Evolutionary conservation across 2,329 filamentous ascomycete species (phyloP).

Genomic region (Fusarium sp.): DNA sequence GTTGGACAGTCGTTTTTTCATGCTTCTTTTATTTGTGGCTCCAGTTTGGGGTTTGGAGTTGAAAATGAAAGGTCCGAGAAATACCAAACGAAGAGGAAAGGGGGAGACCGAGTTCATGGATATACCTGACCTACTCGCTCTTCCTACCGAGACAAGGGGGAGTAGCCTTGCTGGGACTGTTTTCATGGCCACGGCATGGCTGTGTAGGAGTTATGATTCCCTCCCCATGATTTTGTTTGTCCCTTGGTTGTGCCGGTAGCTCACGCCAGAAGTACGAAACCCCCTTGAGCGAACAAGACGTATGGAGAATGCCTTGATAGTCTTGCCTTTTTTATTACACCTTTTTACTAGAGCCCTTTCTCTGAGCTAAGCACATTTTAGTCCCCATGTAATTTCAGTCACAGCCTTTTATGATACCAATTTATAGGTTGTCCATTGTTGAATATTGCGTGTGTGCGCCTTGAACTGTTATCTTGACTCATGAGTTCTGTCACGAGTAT

Average conservation of each 20-base stretch:
- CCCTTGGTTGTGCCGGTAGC: constrained; percentile 37
- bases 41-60: constrained; percentile 50
- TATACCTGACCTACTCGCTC: constrained; percentile 43
- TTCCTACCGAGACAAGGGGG: constrained; percentile 23
- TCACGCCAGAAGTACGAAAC: constrained; percentile 35
- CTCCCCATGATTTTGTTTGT: constrained; percentile 37
- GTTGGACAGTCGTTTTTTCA: constrained; percentile 43
- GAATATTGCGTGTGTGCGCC: constrained; percentile 25
- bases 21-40: constrained; percentile 43
- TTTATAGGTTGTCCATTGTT: constrained; percentile 30
- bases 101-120: constrained; percentile 42
- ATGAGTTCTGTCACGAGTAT: constrained; percentile 2
- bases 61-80: constrained; percentile 46
- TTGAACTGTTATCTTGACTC: not conserved
- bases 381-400: constrained; percentile 60
- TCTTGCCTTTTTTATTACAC: constrained; percentile 50
- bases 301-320: constrained; percentile 49
- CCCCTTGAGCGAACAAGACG: constrained; percentile 41
- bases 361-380: constrained; percentile 53
- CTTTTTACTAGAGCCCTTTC: constrained; percentile 47
- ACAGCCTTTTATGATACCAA: constrained; percentile 59
- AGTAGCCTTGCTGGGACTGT: constrained; percentile 27
- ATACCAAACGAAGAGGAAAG: constrained; percentile 43
- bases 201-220: constrained; percentile 43
- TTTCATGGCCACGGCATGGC: constrained; percentile 35